Percentiles rank a stretch among this genome's conserved stretches.
phyloP scores from a whole-genome alignment of 2,329 filamentous ascomycete species.

The Epichloe scottii region DNA sequence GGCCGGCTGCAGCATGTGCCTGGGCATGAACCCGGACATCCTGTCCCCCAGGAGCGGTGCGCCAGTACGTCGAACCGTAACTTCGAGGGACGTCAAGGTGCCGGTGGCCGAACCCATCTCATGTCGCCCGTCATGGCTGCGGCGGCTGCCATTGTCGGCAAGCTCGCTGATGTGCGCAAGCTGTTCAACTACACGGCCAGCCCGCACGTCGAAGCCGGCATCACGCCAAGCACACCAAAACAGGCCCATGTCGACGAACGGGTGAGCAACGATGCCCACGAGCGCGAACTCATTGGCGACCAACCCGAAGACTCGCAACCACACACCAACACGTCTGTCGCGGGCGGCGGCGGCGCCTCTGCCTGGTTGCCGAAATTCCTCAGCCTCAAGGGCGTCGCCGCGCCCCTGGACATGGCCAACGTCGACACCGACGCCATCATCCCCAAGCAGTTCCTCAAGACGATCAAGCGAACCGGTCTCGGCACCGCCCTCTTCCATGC shows the following conservation, averaged over 20 bases:
- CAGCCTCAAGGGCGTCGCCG: conserved; percentile 73
- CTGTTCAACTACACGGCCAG: conserved; percentile 49
- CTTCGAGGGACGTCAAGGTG: conserved; percentile 93
- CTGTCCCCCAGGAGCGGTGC: conserved; percentile 80
- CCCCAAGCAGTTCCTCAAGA: conserved; percentile 98
- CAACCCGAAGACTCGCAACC: conserved; percentile 51
- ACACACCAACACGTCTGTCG: conserved; percentile 48
- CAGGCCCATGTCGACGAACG: conserved; percentile 42
- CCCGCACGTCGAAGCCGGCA: conserved; percentile 46
- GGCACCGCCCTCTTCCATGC: conserved; percentile 78
- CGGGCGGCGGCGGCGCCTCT: conserved; percentile 21
- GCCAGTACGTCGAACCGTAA: conserved; percentile 95
- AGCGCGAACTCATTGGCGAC: conserved; percentile 41
- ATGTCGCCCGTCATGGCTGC: conserved; percentile 98
- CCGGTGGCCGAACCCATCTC: conserved; percentile 79
- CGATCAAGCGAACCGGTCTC: conserved; percentile 93
- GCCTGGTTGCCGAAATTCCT: conserved; percentile 74
- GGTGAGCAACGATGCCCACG: conserved; percentile 36
- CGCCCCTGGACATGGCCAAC: conserved; percentile 77
- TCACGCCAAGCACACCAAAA: conserved; percentile 18
- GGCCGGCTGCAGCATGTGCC: conserved; percentile 96
- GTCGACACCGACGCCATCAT: conserved; percentile 99
- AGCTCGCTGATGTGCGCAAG: conserved; percentile 82
- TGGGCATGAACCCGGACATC: conserved; percentile 99
- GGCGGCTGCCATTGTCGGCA: conserved; percentile 77